Base-by-base conservation (phyloP, 75 land plant species). In the Cunninghamia lanceolata region DNA sequence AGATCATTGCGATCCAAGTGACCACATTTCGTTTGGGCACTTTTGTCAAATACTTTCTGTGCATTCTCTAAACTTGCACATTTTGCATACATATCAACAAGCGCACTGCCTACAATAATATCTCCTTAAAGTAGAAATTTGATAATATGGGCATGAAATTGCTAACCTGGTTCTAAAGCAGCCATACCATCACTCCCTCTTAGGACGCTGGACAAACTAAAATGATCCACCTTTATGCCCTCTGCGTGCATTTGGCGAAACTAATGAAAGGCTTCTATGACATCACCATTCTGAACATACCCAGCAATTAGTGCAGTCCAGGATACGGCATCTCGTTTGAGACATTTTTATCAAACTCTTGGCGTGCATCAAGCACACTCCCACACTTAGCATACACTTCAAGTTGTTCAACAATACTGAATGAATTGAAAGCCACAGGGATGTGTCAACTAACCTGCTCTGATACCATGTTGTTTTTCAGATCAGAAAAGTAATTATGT, bases 271-370 rank as follows among this genome's bases (percentile, higher is more conserved):
- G 90, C 75, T 39, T 11, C 40, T 30, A 32, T 1, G 25, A 85
- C 89, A 53, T 83, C 32, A 16, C 71, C 54, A 9, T 9, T 15
- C 3, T 89, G 81, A 34, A 90, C 84, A 76, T 89, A 94, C 1
- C 89, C 93, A 28, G 93, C 36, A 70, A 94, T 91, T 52, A 92
- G 81, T 19, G 94, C 86, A 79, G 91, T 94, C 83, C 80, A 94
- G 0, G 94, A 89, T 28, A 91, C 92, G 3, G 87, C 16, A 80
- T 85, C 90, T 84, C 95, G 86, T n/a, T 0, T 86, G 56, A 15
- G 91, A 91, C 90, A 91, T n/a, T 92, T 92, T 80, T 53, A 81
- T 94, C 95, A 89, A 94, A 94, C 88, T 91, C 88, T 28, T 43
- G 43, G 4, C 83, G 89, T 5, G 91, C 88, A 28, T 92, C 91